Conservation (phyloP, 2,329 filamentous ascomycete genomes). For the Aspergillus latus region DNA sequence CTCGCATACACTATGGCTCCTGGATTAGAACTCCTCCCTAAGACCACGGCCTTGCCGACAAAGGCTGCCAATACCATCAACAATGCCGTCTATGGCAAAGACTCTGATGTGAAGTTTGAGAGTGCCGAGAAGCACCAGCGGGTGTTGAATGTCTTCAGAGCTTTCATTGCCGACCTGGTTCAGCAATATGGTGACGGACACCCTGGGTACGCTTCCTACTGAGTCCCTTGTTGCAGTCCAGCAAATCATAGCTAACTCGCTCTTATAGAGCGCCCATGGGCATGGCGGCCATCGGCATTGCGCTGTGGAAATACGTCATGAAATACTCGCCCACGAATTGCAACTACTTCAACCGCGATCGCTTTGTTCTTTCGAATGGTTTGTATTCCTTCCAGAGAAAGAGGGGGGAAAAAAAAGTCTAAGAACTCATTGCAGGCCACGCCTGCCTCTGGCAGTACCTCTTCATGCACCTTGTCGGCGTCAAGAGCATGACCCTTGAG, state of each 20-base stretch:
- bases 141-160: constrained; percentile 58
- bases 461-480: constrained; percentile 56
- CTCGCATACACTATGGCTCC: constrained; percentile 15
- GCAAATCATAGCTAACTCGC: background rate
- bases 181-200: constrained; percentile 67
- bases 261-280: constrained; percentile 53
- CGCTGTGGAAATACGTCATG: constrained; percentile 64
- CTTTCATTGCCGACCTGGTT: constrained; percentile 64
- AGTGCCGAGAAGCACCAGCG: constrained; percentile 37
- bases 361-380: constrained; percentile 48
- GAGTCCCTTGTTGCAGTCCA: background rate
- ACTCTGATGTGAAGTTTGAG: constrained; percentile 1
- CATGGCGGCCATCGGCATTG: constrained; percentile 58
- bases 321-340: constrained; percentile 57
- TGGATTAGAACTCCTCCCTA: constrained; percentile 19
- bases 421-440: constrained; percentile 39
- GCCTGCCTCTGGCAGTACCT: constrained; percentile 57
- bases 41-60: constrained; percentile 3
- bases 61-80: constrained; percentile 8
- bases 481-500: constrained; percentile 57
- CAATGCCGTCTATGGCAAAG: background rate
- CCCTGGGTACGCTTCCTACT: constrained; percentile 50
- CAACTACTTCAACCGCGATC: constrained; percentile 61
- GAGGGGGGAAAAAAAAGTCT: no score
- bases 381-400: background rate